Conservation (phyloP, 805 yeast species). For the Nakazawaea wyomingensis region DNA sequence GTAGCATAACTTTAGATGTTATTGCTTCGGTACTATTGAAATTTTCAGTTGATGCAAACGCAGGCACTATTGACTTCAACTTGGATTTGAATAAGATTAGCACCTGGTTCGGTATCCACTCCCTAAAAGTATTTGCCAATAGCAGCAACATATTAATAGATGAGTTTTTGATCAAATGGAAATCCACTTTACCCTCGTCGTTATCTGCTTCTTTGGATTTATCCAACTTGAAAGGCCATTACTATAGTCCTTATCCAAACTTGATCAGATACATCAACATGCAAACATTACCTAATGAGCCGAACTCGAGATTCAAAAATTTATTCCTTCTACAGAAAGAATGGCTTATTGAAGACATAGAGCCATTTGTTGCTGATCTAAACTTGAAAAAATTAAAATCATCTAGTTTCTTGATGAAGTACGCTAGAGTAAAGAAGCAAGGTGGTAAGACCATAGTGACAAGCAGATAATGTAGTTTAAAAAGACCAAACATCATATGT, state of each 20-base stretch:
- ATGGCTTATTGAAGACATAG: slow-evolving; percentile 61
- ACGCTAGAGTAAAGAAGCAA: slow-evolving; percentile 46
- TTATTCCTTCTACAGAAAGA: slow-evolving; percentile 48
- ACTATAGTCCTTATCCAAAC: slow-evolving; percentile 37
- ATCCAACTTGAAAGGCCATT: slow-evolving; percentile 47
- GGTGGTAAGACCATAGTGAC: slow-evolving; percentile 4
- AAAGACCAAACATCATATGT: neutral
- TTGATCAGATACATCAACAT: slow-evolving; percentile 50
- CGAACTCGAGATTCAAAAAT: slow-evolving; percentile 42
- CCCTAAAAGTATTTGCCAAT: slow-evolving; percentile 28
- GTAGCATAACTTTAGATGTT: slow-evolving; percentile 30
- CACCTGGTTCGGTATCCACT: slow-evolving; percentile 58
- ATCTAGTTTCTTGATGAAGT: slow-evolving; percentile 58
- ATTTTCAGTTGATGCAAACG: slow-evolving; percentile 30
- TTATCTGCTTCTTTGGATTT: slow-evolving; percentile 62
- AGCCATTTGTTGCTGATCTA: slow-evolving; percentile 58
- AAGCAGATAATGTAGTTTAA: neutral
- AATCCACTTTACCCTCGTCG: slow-evolving; percentile 29
- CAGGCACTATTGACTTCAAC: slow-evolving; percentile 20
- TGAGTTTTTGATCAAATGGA: slow-evolving; percentile 62
- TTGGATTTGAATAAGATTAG: slow-evolving; percentile 43
- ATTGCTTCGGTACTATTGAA: slow-evolving; percentile 44
- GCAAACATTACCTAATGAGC: slow-evolving; percentile 41
- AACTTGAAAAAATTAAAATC: slow-evolving; percentile 47
- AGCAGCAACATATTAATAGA: slow-evolving; percentile 19